Evolutionary conservation across 2,329 filamentous ascomycete genomes (phyloP), one percentile per base, ranked within the genome.

Genomic region (Ramularia collo-cygni): DNA sequence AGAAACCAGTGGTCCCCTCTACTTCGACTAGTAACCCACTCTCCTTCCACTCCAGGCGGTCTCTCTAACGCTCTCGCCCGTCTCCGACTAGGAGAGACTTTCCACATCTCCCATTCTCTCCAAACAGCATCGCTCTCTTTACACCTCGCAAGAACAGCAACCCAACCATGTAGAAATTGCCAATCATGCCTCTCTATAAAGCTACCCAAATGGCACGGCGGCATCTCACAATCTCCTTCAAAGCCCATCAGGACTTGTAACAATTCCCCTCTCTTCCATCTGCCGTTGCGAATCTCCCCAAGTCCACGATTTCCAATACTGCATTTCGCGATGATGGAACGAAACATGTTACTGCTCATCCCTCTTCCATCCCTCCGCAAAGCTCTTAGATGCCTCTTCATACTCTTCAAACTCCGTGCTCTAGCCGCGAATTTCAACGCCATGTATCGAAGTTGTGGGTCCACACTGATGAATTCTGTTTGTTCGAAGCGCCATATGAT

Each of bases 211-310:
- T 62, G 59, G 28, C 44, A 46, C 26, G 56, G 55, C 21, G 21
- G 21, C 10, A 6, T 24, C 6, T 24, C 21, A 6, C 10, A 6
- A 24, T 24, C 21, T 24, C 21, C 21, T 12, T 58, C 48, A 34
- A 63, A 63, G 1, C 61, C 61, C 4, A 50, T 52, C 12, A 63
- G 48, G 3, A 64, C 60, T 42, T 62, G 54, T 18, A 60, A 36
- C 6, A 64, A 51, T n/a, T 63, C 58, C 4, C 43, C 27, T 35
- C 53, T 46, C 28, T 44, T 48, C 61, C 61, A 64, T 8, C 59
- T 52, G 2, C 61, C 61, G 28, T 64, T 64, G 1, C 61, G 49
- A 13, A 64, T 61, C 44, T 63, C 61, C 16, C 61, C 61, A 12
- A 59, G 43, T 3, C 61, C 61, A 4, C 57, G 47, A 19, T 48